These are phyloP conservation scores for Vigna radiata DNA, from an alignment of 306 rosid species.

Conservation along the genomic window DNA sequence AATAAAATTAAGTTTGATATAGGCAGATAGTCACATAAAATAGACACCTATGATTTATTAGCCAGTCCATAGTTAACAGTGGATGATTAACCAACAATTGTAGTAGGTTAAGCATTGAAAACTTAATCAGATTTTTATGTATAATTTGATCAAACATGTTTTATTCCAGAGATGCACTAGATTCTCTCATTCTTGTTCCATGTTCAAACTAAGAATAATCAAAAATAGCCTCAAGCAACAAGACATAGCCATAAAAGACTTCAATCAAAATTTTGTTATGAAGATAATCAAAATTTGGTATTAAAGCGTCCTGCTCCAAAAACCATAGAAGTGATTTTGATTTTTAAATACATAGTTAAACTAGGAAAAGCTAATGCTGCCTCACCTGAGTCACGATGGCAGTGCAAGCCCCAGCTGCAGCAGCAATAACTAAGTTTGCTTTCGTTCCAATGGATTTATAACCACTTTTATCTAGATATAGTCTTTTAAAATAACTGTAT, in stretches of 20 bases:
- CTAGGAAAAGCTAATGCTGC: constrained; percentile 32
- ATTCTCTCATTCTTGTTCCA: constrained; percentile 9
- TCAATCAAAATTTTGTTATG: background rate
- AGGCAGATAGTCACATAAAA: constrained; percentile 12
- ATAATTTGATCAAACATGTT: background rate
- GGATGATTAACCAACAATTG: constrained; percentile 15
- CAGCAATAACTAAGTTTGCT: constrained; percentile 86
- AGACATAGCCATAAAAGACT: constrained; percentile 2
- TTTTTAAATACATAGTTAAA: background rate
- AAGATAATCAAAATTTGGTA: constrained; percentile 12
- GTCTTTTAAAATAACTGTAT: constrained; percentile 92
- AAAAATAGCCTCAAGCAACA: constrained; percentile 26
- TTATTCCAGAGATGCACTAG: constrained; percentile 21
- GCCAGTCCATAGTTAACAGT: constrained; percentile 16
- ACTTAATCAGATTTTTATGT: background rate
- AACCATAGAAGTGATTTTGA: constrained; percentile 1
- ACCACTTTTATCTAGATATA: constrained; percentile 79
- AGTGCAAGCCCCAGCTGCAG: constrained; percentile 99
- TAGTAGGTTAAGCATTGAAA: constrained; percentile 14
- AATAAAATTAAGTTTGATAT: constrained; percentile 46
- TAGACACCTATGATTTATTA: constrained; percentile 8
- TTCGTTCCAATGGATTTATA: constrained; percentile 78
- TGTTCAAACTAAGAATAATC: constrained; percentile 14
- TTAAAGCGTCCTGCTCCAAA: background rate
- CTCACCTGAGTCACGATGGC: constrained; percentile 92